Evolutionary conservation across 2,329 filamentous ascomycete genomes (phyloP).

Genomic region (Aureobasidium sp.): DNA sequence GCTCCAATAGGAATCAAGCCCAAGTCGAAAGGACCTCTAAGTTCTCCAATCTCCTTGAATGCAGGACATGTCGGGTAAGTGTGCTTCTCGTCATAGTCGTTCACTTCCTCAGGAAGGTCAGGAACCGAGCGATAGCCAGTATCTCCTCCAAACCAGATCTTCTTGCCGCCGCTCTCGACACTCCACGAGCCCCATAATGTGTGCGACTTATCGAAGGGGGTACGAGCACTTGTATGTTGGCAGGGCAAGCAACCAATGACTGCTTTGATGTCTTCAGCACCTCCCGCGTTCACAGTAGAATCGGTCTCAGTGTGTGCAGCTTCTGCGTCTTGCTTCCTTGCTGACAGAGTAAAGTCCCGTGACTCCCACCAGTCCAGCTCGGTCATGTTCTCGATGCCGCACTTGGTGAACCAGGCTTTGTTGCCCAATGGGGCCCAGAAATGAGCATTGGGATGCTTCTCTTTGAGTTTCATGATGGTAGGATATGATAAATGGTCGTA

Average conservation of each 20-base stretch:
- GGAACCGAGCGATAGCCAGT: constrained; percentile 83
- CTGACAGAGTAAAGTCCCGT: constrained; percentile 59
- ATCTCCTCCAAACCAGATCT: constrained; percentile 79
- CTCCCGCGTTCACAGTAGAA: constrained; percentile 8
- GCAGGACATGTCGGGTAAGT: constrained; percentile 70
- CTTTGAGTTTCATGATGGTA: constrained; percentile 63
- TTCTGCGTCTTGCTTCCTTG: constrained; percentile 14
- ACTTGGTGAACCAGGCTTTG: constrained; percentile 69
- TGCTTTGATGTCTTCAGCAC: constrained; percentile 53
- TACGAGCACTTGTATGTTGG: constrained; percentile 72
- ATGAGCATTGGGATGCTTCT: constrained; percentile 67
- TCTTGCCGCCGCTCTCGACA: constrained; percentile 63
- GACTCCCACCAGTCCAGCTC: constrained; percentile 97
- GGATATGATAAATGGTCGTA: constrained; percentile 85
- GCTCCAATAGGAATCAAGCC: constrained; percentile 91
- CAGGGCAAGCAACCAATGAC: constrained; percentile 72
- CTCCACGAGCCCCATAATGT: constrained; percentile 90
- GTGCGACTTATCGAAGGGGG: constrained; percentile 59
- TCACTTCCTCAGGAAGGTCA: constrained; percentile 50
- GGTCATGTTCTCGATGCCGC: constrained; percentile 68
- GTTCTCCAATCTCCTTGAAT: constrained; percentile 73
- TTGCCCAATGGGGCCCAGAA: constrained; percentile 85
- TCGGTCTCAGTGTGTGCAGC: constrained; percentile 8
- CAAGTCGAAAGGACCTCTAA: constrained; percentile 80
- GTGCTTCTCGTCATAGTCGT: constrained; percentile 66